phyloP scores from a whole-genome alignment of 2,329 filamentous ascomycete species.

The Leptodontidium sp. region DNA sequence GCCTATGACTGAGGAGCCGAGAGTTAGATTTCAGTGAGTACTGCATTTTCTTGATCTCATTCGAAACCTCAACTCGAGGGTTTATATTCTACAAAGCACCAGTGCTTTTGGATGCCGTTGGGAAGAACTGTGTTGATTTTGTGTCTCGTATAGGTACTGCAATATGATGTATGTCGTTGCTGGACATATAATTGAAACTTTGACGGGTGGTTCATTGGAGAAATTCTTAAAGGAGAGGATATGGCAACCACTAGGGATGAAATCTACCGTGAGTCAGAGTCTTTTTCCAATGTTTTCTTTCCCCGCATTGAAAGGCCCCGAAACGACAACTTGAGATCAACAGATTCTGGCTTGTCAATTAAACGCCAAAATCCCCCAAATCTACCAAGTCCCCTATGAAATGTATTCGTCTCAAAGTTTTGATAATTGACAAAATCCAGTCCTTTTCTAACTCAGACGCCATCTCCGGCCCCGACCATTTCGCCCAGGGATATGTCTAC shows the following conservation, averaged over 20 bases:
- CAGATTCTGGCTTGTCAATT: background rate
- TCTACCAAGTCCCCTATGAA: background rate
- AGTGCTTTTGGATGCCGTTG: background rate
- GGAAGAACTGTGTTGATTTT: background rate
- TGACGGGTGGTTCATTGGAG: constrained; percentile 51
- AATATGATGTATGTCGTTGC: constrained; percentile 59
- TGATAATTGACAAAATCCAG: constrained; percentile 11
- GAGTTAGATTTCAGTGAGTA: constrained; percentile 51
- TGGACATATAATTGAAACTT: constrained; percentile 55
- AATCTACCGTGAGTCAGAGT: constrained; percentile 47
- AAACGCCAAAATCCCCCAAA: background rate
- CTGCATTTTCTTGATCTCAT: background rate
- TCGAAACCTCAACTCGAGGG: no score
- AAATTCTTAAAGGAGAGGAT: constrained; percentile 52
- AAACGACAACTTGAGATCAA: background rate
- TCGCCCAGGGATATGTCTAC: constrained; percentile 56
- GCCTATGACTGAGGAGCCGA: constrained; percentile 53
- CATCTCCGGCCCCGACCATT: constrained; percentile 35
- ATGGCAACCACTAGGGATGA: constrained; percentile 58
- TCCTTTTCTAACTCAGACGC: constrained; percentile 41
- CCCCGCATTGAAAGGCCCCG: background rate
- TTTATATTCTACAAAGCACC: no score
- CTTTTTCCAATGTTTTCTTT: background rate
- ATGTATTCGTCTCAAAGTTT: no score
- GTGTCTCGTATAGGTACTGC: constrained; percentile 48